These are phyloP conservation scores for Beauveria brongniartii DNA, from an alignment of 2,329 filamentous ascomycete genomes.

Conservation along the genomic window DNA sequence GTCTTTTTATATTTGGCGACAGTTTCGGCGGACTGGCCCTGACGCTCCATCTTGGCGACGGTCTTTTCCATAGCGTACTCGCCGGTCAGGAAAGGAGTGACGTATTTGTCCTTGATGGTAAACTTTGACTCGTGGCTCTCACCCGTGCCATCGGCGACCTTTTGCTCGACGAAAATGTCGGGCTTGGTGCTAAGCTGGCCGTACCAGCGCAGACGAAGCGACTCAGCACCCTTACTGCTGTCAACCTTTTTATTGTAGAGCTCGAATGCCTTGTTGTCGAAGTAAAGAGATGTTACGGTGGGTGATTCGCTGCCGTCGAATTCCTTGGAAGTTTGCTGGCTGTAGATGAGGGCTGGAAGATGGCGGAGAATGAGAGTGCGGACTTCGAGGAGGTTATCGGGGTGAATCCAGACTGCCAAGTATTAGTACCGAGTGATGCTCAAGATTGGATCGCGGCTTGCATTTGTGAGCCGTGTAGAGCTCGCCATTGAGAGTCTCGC, in stretches of 20 bases:
- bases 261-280: constrained; percentile 79
- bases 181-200: constrained; percentile 72
- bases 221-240: constrained; percentile 64
- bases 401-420: constrained; percentile 77
- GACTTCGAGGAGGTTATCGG: constrained; percentile 91
- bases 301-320: constrained; percentile 77
- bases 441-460: constrained; percentile 32
- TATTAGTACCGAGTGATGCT: constrained; percentile 15
- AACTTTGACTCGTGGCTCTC: constrained; percentile 73
- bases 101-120: constrained; percentile 87
- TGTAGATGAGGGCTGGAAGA: constrained; percentile 87
- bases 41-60: constrained; percentile 75
- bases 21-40: constrained; percentile 57
- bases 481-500: constrained; percentile 56
- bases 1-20: constrained; percentile 63
- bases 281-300: constrained; percentile 90
- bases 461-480: constrained; percentile 82
- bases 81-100: constrained; percentile 77
- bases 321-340: constrained; percentile 75
- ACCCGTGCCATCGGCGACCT: constrained; percentile 69
- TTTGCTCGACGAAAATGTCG: constrained; percentile 82
- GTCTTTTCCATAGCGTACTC: constrained; percentile 91
- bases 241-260: constrained; percentile 83
- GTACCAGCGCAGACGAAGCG: constrained; percentile 84
- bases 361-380: constrained; percentile 92